Conservation (phyloP, 1,284 basidiomycete genomes). For the Trametes hirsuta region DNA sequence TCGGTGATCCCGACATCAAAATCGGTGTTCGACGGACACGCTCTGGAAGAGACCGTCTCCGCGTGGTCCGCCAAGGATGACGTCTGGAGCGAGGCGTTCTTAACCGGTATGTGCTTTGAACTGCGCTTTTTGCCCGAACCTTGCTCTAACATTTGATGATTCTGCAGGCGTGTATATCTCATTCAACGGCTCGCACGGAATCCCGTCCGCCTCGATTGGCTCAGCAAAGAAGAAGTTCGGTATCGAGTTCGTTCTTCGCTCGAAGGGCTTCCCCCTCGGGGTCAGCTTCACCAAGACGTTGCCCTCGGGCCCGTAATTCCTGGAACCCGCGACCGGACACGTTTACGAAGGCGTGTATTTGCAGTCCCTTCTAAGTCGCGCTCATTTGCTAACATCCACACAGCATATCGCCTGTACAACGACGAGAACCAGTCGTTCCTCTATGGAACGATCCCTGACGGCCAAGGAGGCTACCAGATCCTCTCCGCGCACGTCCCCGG, state of each 20-base stretch:
- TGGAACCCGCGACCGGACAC: constrained; percentile 29
- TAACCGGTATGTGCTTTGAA: constrained; percentile 24
- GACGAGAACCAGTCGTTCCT: constrained; percentile 37
- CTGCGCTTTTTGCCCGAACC: too few species aligned
- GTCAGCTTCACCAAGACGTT: constrained; percentile 18
- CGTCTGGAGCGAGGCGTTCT: constrained; percentile 33
- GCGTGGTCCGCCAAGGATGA: constrained; percentile 29
- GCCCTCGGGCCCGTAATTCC: constrained; percentile 34
- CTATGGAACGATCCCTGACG: constrained; percentile 34
- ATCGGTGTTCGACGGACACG: constrained; percentile 21
- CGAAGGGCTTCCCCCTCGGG: constrained; percentile 20
- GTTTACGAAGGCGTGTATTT: constrained; percentile 30
- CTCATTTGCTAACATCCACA: not conserved
- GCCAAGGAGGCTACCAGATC: constrained; percentile 28
- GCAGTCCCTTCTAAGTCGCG: not conserved
- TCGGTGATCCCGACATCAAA: constrained; percentile 30
- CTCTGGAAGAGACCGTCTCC: constrained; percentile 23
- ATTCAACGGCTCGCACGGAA: constrained; percentile 23
- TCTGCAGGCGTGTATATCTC: constrained; percentile 28
- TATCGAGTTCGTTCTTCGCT: constrained; percentile 26
- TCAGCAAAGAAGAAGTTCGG: constrained; percentile 17
- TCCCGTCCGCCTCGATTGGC: constrained; percentile 15
- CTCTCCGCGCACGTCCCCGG: constrained; percentile 32
- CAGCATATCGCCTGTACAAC: constrained; percentile 34
- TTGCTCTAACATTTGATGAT: not conserved